Evolutionary conservation across 495 filamentous ascomycete species (phyloP).

Genomic region (Penicillium silybi): DNA sequence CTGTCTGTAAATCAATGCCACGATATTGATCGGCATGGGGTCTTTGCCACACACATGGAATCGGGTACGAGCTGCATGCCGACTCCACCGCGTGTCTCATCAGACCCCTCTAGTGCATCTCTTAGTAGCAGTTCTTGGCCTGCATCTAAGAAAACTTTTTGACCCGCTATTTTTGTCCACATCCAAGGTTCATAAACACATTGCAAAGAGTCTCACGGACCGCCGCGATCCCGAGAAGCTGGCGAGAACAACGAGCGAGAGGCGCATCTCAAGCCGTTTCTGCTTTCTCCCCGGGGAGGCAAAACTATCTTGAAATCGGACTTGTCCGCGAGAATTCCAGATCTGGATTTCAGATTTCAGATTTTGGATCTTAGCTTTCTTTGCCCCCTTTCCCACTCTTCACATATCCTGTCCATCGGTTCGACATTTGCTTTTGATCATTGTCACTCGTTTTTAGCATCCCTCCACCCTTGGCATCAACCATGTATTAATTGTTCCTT

Average conservation of each 20-base stretch:
- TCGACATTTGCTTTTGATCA: neutral
- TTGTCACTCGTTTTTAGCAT: conserved; percentile 3
- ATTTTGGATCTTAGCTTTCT: neutral
- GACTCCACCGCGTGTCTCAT: conserved; percentile 20
- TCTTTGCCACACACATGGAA: conserved; percentile 20
- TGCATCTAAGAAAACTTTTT: conserved; percentile 8
- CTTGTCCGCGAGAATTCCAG: neutral
- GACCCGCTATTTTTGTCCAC: conserved; percentile 20
- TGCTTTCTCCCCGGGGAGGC: conserved; percentile 4
- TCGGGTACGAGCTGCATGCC: conserved; percentile 6
- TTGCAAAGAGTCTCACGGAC: conserved; percentile 7
- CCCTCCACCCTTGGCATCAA: neutral
- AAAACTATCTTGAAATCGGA: conserved; percentile 3
- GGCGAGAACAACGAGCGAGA: conserved; percentile 16
- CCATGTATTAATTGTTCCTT: conserved; percentile 1
- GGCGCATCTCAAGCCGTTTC: neutral
- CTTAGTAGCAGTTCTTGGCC: conserved; percentile 6
- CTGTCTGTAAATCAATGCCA: conserved; percentile 6
- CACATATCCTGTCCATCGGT: conserved; percentile 1
- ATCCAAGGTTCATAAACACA: conserved; percentile 1
- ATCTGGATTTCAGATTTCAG: neutral
- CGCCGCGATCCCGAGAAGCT: neutral
- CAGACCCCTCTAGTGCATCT: conserved; percentile 10
- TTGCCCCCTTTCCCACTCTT: neutral
- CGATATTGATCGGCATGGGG: conserved; percentile 15